Percentiles rank a stretch among this genome's conserved stretches.
phyloP scores from a whole-genome alignment of 2,329 filamentous ascomycete genomes.

The Falciphora oryzae region DNA sequence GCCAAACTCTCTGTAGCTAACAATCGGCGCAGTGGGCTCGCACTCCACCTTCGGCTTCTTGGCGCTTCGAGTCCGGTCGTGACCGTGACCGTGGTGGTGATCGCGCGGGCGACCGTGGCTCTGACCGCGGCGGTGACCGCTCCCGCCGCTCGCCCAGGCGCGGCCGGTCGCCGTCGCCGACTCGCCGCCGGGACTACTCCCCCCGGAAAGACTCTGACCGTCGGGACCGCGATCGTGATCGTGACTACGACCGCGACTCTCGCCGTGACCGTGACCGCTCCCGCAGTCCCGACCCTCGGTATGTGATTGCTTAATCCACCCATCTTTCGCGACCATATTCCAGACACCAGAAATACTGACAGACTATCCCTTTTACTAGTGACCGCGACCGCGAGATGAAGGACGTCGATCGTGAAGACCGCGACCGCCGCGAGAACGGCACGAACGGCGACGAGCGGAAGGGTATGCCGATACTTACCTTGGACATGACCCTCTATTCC shows the following conservation, averaged over 20 bases:
- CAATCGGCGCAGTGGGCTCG: constrained; percentile 75
- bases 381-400: constrained; percentile 51
- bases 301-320: constrained; percentile 15
- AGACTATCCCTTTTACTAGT: constrained; percentile 21
- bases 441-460: constrained; percentile 87
- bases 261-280: constrained; percentile 68
- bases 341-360: background rate
- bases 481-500: too few relatives aligned
- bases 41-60: constrained; percentile 94
- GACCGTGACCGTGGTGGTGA: constrained; percentile 48
- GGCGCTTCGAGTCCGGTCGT: constrained; percentile 92
- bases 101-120: constrained; percentile 28
- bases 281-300: constrained; percentile 62
- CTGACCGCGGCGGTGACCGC: constrained; percentile 7
- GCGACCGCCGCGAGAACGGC: constrained; percentile 68
- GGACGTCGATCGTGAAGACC: constrained; percentile 61
- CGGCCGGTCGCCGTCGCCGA: constrained; percentile 66
- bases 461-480: constrained; percentile 46
- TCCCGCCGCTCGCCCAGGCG: constrained; percentile 56
- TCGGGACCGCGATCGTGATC: constrained; percentile 67
- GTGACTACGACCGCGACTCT: constrained; percentile 63
- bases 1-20: background rate
- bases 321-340: too few relatives aligned
- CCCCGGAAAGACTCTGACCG: constrained; percentile 79
- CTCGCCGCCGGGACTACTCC: constrained; percentile 77